Conservation (phyloP, 495 filamentous ascomycete species). For the Hypoxylon fragiforme region DNA sequence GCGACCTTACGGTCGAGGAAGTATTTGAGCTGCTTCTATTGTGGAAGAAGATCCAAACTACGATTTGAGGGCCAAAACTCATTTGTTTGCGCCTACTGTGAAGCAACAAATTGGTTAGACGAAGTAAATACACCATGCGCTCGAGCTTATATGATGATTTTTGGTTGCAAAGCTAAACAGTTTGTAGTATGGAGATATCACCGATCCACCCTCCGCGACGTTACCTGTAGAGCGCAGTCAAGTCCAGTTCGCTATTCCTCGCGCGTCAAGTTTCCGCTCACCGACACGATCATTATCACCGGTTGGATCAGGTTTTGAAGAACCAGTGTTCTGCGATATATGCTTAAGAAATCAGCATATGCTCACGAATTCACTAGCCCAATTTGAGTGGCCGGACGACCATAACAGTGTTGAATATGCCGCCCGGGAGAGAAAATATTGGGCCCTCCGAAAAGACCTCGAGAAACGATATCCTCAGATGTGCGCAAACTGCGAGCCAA, state of each 20-base stretch:
- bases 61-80: slow-evolving; percentile 54
- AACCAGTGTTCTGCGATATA: slow-evolving; percentile 70
- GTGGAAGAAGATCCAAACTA: slow-evolving; percentile 63
- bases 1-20: slow-evolving; percentile 43
- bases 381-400: slow-evolving; percentile 68
- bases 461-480: slow-evolving; percentile 83
- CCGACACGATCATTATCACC: slow-evolving; percentile 34
- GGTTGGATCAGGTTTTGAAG: slow-evolving; percentile 11
- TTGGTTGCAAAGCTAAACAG: slow-evolving; percentile 10
- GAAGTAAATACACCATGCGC: slow-evolving; percentile 44
- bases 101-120: slow-evolving; percentile 82
- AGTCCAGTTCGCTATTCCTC: slow-evolving; percentile 46
- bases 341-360: slow-evolving; percentile 85
- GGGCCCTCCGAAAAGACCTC: slow-evolving; percentile 62
- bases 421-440: slow-evolving; percentile 56
- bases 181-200: slow-evolving; percentile 75
- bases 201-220: slow-evolving; percentile 74
- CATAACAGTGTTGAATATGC: slow-evolving; percentile 65
- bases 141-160: not conserved
- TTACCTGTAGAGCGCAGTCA: slow-evolving; percentile 37
- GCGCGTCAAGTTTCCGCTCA: slow-evolving; percentile 32
- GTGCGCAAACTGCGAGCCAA: slow-evolving; percentile 73
- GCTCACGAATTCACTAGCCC: slow-evolving; percentile 64
- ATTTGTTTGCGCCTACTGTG: slow-evolving; percentile 74
- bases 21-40: slow-evolving; percentile 74